Evolutionary conservation across 495 filamentous ascomycete species (phyloP).

Genomic region (Cercophora scortea): DNA sequence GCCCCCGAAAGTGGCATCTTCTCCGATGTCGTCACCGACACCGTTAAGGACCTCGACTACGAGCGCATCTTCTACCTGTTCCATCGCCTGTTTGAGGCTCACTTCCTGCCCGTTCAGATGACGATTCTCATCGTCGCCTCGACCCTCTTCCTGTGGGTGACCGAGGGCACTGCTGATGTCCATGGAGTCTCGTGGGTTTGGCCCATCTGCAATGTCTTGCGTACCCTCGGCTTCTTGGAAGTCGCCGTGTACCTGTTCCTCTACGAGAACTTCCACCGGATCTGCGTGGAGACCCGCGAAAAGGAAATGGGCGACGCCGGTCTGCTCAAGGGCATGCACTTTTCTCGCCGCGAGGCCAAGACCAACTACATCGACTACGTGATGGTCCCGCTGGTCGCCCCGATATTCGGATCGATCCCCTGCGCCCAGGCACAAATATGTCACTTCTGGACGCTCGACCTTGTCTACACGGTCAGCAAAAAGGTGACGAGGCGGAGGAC

Average conservation of each 20-base stretch:
- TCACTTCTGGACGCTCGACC: conserved; percentile 58
- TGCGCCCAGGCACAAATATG: conserved; percentile 53
- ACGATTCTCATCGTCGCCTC: conserved; percentile 53
- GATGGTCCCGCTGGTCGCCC: conserved; percentile 53
- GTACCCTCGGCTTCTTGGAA: conserved; percentile 49
- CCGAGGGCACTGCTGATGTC: conserved; percentile 36
- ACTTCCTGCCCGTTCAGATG: conserved; percentile 59
- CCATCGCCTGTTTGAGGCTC: conserved; percentile 60
- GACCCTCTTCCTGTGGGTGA: conserved; percentile 44
- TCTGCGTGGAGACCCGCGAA: conserved; percentile 49
- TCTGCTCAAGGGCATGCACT: conserved; percentile 49
- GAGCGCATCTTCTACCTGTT: conserved; percentile 39
- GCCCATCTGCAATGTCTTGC: conserved; percentile 47
- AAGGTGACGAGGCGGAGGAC: conserved; percentile 43
- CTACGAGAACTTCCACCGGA: conserved; percentile 54
- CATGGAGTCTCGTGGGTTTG: conserved; percentile 47
- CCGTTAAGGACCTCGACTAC: conserved; percentile 35
- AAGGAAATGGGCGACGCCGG: conserved; percentile 57
- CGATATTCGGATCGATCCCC: conserved; percentile 54
- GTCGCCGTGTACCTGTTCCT: conserved; percentile 52
- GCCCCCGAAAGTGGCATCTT: conserved; percentile 38
- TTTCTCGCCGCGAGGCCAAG: conserved; percentile 44
- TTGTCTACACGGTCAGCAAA: conserved; percentile 61
- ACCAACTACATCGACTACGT: conserved; percentile 47
- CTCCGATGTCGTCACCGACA: conserved; percentile 39